Conservation (phyloP, 306 rosid genomes). For the Trifolium repens region DNA sequence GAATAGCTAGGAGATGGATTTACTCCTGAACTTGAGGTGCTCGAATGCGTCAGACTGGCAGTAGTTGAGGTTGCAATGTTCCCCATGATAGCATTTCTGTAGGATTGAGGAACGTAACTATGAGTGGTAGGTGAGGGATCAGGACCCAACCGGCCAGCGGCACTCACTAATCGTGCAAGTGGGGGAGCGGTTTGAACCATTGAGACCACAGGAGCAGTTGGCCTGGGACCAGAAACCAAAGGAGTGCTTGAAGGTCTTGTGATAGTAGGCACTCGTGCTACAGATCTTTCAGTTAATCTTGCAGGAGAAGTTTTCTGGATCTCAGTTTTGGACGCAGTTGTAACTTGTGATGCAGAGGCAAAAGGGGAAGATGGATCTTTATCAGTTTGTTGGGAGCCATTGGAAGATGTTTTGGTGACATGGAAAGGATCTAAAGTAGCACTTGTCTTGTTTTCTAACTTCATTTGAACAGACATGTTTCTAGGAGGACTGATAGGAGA, state of each 20-base stretch:
- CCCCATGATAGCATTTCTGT: slow-evolving; percentile 90
- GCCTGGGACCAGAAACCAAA: slow-evolving; percentile 76
- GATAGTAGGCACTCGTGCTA: slow-evolving; percentile 56
- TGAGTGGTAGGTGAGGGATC: slow-evolving; percentile 79
- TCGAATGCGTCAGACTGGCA: slow-evolving; percentile 61
- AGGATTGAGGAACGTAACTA: slow-evolving; percentile 82
- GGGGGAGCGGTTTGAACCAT: slow-evolving; percentile 76
- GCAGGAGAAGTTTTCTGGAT: slow-evolving; percentile 56
- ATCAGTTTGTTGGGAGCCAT: slow-evolving; percentile 55
- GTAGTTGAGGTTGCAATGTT: slow-evolving; percentile 63
- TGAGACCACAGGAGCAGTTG: slow-evolving; percentile 72
- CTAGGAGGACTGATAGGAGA: slow-evolving; percentile 46
- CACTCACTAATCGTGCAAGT: slow-evolving; percentile 84
- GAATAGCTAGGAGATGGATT: slow-evolving; percentile 62
- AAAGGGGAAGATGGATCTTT: slow-evolving; percentile 55
- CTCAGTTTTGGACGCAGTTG: slow-evolving; percentile 62
- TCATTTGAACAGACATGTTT: slow-evolving; percentile 50
- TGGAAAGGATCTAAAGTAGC: slow-evolving; percentile 52
- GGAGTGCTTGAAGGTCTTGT: slow-evolving; percentile 94
- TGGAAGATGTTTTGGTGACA: slow-evolving; percentile 54
- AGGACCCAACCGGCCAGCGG: slow-evolving; percentile 90
- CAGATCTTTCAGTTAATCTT: slow-evolving; percentile 61
- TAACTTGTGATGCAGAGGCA: slow-evolving; percentile 48
- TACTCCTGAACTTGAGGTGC: slow-evolving; percentile 57
- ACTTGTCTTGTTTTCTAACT: slow-evolving; percentile 52